phyloP scores from a whole-genome alignment of 1,284 basidiomycete species.

The Athelia sp. region DNA sequence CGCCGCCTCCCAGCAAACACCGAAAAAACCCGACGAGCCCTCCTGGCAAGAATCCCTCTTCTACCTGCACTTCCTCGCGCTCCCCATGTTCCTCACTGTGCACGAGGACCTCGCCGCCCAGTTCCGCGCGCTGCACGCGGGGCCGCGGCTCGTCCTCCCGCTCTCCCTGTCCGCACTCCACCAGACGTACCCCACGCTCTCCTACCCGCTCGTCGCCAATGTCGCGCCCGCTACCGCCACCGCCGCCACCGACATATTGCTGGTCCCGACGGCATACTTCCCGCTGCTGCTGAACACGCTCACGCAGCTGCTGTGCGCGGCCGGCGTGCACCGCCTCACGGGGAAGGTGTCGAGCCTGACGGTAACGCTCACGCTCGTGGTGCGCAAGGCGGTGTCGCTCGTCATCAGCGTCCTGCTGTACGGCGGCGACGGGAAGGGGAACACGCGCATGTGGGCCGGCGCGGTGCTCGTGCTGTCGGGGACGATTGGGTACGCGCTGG shows the following conservation, averaged over 20 bases:
- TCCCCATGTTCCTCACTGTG: conserved; percentile 68
- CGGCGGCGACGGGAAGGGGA: conserved; percentile 21
- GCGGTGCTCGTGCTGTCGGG: conserved; percentile 68
- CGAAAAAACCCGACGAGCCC: conserved; percentile 11
- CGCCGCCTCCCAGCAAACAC: not conserved
- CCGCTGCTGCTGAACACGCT: conserved; percentile 75
- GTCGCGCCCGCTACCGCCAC: conserved; percentile 6
- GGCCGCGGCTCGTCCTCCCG: conserved; percentile 24
- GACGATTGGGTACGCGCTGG: conserved; percentile 65
- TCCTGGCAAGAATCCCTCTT: conserved; percentile 90
- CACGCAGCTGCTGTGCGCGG: conserved; percentile 86
- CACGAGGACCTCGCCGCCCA: conserved; percentile 48
- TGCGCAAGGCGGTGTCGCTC: conserved; percentile 86
- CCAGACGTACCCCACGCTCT: conserved; percentile 32
- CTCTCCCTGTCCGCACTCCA: conserved; percentile 14
- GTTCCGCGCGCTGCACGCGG: conserved; percentile 36
- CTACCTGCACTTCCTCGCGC: conserved; percentile 74
- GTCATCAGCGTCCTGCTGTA: conserved; percentile 62
- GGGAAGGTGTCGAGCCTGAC: conserved; percentile 74
- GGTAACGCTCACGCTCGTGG: conserved; percentile 85
- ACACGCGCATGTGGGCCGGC: conserved; percentile 58
- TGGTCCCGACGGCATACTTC: conserved; percentile 60
- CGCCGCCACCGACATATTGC: conserved; percentile 15
- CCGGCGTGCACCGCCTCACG: conserved; percentile 87
- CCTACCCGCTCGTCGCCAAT: conserved; percentile 12